Evolutionary conservation across 495 filamentous ascomycete genomes (phyloP).

Genomic region (Tuber borchii): DNA sequence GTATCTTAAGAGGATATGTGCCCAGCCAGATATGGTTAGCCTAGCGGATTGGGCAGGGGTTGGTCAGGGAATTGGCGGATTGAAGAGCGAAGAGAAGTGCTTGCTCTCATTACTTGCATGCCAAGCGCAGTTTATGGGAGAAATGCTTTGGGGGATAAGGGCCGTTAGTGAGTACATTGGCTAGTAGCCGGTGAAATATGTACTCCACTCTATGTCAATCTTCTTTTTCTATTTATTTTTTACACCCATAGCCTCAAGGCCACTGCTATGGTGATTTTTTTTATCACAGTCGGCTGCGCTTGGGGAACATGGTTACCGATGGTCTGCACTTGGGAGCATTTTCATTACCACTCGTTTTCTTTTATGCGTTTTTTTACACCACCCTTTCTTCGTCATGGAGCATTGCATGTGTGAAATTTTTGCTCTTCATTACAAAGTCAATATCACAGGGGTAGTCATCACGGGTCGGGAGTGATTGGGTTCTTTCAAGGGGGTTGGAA

Average conservation of each 20-base stretch:
- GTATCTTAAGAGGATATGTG: slow-evolving; percentile 34
- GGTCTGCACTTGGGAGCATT: slow-evolving; percentile 17
- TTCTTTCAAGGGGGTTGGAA: slow-evolving; percentile 15
- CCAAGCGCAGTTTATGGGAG: slow-evolving; percentile 36
- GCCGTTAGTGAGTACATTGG: slow-evolving; percentile 38
- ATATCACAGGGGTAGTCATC: not conserved
- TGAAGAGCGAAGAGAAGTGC: slow-evolving; percentile 35
- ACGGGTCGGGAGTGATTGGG: slow-evolving; percentile 7
- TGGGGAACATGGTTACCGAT: not conserved
- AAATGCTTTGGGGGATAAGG: slow-evolving; percentile 34
- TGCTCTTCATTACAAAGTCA: not conserved
- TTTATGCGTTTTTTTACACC: slow-evolving; percentile 9
- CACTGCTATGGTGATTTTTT: not conserved
- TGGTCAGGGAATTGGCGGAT: slow-evolving; percentile 27
- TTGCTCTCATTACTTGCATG: slow-evolving; percentile 29
- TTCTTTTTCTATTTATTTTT: slow-evolving; percentile 20
- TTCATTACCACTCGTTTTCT: slow-evolving; percentile 7
- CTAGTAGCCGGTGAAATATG: slow-evolving; percentile 17
- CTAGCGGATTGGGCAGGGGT: slow-evolving; percentile 30
- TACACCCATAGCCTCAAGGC: not conserved
- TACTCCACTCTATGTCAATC: not conserved
- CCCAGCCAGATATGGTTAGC: slow-evolving; percentile 36
- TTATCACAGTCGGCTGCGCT: slow-evolving; percentile 13
- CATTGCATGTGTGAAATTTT: slow-evolving; percentile 8
- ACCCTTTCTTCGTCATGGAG: slow-evolving; percentile 6